Base-by-base conservation (phyloP, 176 grass and related monocot genomes). In the Aegilops umbellulata region DNA sequence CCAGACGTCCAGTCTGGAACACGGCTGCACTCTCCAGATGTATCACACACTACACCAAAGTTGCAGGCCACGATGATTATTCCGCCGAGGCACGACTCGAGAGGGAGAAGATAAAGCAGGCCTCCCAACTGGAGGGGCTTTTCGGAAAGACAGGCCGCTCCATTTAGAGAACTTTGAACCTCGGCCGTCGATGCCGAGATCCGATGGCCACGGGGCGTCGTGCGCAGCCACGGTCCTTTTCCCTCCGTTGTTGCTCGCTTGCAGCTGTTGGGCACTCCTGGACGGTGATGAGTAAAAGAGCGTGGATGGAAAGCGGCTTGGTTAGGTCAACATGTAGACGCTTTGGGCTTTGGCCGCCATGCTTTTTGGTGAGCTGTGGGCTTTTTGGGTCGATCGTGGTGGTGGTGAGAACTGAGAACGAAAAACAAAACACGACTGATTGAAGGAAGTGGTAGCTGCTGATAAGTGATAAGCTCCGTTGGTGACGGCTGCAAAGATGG, bases 291-390 rank as follows among this genome's bases (percentile, higher is more conserved):
- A 69, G 22, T 53, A 17, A 79, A 63, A 31, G 36, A 29, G 23
- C n/a, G 16, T 13, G 42, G 41, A 42, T 75, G 39, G 25, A 84
- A 89, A 80, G 82, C 57, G 41, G 27, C 19, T 22, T 24, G 65
- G 87, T 61, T 85, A 80, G 87, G 87, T 85, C 71, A 41, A 39
- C 24, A 79, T 76, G 49, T 51, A 51, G 6, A 81, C 17, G 82
- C 87, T 85, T 89, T 57, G 53, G 47, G 47, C 47, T 51, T 51
- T 51, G 47, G 47, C 47, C 2, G 15, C 47, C 1, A 17, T 17
- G 47, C 47, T 44, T 51, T 47, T 51, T 49, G 46, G 46, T 16
- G 46, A 49, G 46, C 46, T 49, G 46, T 49, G 46, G 44, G 46
- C 46, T 1, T 47, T 47, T 47, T 16, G 15, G 47, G 47, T 51